Percentiles rank a stretch among this genome's conserved stretches.
Evolutionary conservation across 2,329 filamentous ascomycete species (phyloP).

Genomic region (Fusarium palustre): DNA sequence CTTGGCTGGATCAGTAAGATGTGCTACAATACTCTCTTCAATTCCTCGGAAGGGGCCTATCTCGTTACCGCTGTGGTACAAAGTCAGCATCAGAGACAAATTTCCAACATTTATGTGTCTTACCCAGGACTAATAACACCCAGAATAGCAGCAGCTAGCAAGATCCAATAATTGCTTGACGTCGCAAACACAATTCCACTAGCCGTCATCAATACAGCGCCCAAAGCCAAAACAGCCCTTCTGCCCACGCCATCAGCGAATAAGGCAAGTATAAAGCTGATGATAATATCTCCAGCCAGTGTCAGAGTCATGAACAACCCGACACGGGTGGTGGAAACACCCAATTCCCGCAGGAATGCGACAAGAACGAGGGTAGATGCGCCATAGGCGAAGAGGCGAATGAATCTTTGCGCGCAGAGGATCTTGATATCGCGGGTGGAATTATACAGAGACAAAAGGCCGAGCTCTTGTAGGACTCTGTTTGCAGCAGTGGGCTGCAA

Average conservation of each 20-base stretch:
- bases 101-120: fast-evolving
- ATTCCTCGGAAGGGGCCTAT: conserved; percentile 73
- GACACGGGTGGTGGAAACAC: conserved; percentile 62
- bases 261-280: conserved; percentile 69
- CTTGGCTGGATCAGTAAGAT: conserved; percentile 60
- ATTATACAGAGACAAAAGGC: conserved; percentile 44
- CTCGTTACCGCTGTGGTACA: conserved; percentile 65
- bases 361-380: conserved; percentile 68
- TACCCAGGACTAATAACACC: conserved; percentile 71
- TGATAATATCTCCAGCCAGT: conserved; percentile 67
- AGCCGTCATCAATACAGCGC: conserved; percentile 65
- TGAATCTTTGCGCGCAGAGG: conserved; percentile 68
- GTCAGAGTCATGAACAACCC: conserved; percentile 76
- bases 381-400: conserved; percentile 73
- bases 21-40: conserved; percentile 70
- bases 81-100: background rate
- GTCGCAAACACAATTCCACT: conserved; percentile 68
- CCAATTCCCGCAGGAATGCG: conserved; percentile 64
- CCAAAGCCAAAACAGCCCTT: conserved; percentile 63
- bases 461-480: conserved; percentile 41
- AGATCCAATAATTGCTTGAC: conserved; percentile 66
- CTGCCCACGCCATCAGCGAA: conserved; percentile 70
- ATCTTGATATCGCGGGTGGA: conserved; percentile 56
- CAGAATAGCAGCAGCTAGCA: conserved; percentile 67
- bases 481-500: background rate